Conservation (phyloP, 441 rosid genomes). For the Populus trichocarpa region DNA sequence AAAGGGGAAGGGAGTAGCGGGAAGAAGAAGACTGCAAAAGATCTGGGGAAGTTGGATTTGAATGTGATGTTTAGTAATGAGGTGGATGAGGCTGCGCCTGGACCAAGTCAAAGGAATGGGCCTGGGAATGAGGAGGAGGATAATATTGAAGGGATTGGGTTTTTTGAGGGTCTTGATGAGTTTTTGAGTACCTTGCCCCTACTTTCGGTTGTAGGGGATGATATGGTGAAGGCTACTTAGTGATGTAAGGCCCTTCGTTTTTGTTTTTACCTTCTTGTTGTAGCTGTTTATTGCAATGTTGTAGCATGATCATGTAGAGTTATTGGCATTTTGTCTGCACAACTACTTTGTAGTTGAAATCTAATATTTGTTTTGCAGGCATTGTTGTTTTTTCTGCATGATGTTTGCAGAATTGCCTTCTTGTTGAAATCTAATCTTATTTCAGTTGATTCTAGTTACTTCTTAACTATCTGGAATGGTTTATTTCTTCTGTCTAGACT, state of each 20-base stretch:
- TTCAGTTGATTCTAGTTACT: neutral
- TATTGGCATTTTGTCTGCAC: slow-evolving; percentile 21
- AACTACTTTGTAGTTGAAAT: slow-evolving; percentile 31
- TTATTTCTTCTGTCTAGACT: neutral
- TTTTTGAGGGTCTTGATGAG: slow-evolving; percentile 96
- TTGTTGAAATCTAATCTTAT: slow-evolving; percentile 31
- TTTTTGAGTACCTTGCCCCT: slow-evolving; percentile 90
- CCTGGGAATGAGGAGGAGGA: slow-evolving; percentile 64
- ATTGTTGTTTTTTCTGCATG: slow-evolving; percentile 17
- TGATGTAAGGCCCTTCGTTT: slow-evolving; percentile 23
- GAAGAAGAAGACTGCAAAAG: slow-evolving; percentile 56
- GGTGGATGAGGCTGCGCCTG: slow-evolving; percentile 59
- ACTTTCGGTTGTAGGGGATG: slow-evolving; percentile 78
- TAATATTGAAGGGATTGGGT: slow-evolving; percentile 69
- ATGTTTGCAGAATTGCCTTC: slow-evolving; percentile 24
- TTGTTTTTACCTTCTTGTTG: slow-evolving; percentile 19
- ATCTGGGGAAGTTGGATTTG: slow-evolving; percentile 81
- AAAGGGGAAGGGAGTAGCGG: slow-evolving; percentile 38
- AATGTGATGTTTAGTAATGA: slow-evolving; percentile 96
- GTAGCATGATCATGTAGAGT: slow-evolving; percentile 36
- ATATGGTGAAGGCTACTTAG: slow-evolving; percentile 79
- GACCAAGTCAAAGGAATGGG: slow-evolving; percentile 40
- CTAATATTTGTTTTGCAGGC: slow-evolving; percentile 33
- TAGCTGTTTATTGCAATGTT: slow-evolving; percentile 28
- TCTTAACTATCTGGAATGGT: slow-evolving; percentile 5